Evolutionary conservation across 192 early-diverging fungal species (phyloP).

Genomic region (Backusella tuberculispora): DNA sequence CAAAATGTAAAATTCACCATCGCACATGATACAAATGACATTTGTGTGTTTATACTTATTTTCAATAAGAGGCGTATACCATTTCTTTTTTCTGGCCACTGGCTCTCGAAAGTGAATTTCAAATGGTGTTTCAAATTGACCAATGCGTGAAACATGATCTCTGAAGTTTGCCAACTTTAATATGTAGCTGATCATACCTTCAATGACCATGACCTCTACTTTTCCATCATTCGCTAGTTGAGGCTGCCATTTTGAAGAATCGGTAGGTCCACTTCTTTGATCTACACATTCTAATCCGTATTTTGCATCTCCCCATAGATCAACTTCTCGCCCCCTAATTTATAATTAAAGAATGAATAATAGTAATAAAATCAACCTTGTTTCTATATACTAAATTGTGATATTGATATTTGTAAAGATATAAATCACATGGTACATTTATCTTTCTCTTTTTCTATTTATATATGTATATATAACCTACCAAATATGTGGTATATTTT

Average conservation of each 20-base stretch:
- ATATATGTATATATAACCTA: not conserved
- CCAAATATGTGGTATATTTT: conserved; percentile 74
- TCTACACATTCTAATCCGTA: conserved; percentile 45
- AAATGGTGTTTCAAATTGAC: conserved; percentile 64
- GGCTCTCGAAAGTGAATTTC: conserved; percentile 57
- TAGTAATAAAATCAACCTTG: not conserved
- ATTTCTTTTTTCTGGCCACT: not conserved
- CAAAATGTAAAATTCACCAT: conserved; percentile 78
- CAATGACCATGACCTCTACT: conserved; percentile 68
- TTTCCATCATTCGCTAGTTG: conserved; percentile 71
- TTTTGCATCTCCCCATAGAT: conserved; percentile 65
- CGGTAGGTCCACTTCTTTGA: conserved; percentile 54
- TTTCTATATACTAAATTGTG: too few species aligned
- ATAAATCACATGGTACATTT: not conserved
- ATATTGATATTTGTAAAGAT: not conserved
- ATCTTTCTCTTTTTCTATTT: not conserved
- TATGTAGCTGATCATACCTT: conserved; percentile 62
- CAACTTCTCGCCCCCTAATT: conserved; percentile 61
- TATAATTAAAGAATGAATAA: not conserved
- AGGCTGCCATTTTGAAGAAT: conserved; percentile 59
- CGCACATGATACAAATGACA: conserved; percentile 71
- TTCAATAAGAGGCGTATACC: not conserved
- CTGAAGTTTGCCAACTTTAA: conserved; percentile 59
- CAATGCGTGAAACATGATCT: conserved; percentile 63
- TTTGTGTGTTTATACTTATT: conserved; percentile 40